Conservation (phyloP, 345 rosid species). For the Salix udensis region DNA sequence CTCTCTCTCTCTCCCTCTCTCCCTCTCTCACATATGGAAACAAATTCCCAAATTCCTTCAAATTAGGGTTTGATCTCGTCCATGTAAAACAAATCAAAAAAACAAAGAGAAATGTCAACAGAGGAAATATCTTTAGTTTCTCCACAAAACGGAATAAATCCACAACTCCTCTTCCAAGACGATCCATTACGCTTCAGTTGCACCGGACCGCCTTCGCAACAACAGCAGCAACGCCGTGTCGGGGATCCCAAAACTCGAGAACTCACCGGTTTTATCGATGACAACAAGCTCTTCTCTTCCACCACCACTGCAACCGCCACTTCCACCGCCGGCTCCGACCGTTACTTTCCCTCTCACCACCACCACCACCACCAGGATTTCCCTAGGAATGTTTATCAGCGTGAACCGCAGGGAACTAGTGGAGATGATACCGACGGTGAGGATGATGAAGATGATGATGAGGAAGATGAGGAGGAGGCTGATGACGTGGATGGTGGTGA, state of each 20-base stretch:
- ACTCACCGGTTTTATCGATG: constrained; percentile 48
- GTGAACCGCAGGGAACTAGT: constrained; percentile 2
- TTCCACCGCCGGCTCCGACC: constrained; percentile 24
- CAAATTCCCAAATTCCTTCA: neutral
- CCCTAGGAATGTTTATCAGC: constrained; percentile 11
- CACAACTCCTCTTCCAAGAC: constrained; percentile 54
- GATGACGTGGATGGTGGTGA: constrained; percentile 10
- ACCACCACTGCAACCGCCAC: constrained; percentile 9
- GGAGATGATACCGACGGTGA: constrained; percentile 37
- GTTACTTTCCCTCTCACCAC: constrained; percentile 41
- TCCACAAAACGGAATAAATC: constrained; percentile 39
- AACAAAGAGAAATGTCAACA: constrained; percentile 33
- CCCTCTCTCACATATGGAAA: neutral
- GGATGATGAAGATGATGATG: constrained; percentile 37
- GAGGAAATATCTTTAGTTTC: constrained; percentile 36
- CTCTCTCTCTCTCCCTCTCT: too few relatives aligned
- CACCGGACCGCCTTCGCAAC: neutral
- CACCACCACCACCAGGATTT: constrained; percentile 11
- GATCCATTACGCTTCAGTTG: constrained; percentile 45
- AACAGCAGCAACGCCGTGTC: constrained; percentile 7
- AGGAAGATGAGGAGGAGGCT: constrained; percentile 23
- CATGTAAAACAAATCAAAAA: neutral
- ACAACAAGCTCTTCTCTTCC: constrained; percentile 38
- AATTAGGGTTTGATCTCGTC: constrained; percentile 18
- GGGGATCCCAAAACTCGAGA: constrained; percentile 29